phyloP scores from a whole-genome alignment of 495 filamentous ascomycete genomes.

The Penicillium roqueforti region DNA sequence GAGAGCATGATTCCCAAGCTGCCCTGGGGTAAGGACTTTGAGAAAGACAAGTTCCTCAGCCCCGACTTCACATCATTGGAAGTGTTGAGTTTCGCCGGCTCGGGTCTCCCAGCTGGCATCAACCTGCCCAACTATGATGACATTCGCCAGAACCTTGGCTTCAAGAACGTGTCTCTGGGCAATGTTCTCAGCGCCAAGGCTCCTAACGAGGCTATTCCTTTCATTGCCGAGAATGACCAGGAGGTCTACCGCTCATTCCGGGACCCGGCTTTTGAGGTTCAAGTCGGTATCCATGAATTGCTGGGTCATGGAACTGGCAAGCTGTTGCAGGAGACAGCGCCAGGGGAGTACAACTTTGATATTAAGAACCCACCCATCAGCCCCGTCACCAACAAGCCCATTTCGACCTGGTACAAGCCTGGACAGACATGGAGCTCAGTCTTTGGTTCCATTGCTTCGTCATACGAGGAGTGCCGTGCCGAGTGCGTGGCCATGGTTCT shows the following conservation, averaged over 20 bases:
- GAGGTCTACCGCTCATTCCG: slow-evolving; percentile 73
- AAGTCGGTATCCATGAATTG: slow-evolving; percentile 92
- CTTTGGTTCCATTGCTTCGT: slow-evolving; percentile 78
- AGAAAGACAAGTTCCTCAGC: slow-evolving; percentile 90
- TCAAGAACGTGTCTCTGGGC: slow-evolving; percentile 94
- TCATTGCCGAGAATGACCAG: slow-evolving; percentile 70
- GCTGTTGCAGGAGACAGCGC: slow-evolving; percentile 80
- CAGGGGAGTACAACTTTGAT: slow-evolving; percentile 85
- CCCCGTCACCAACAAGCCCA: slow-evolving; percentile 70
- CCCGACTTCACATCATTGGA: slow-evolving; percentile 92
- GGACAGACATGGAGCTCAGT: slow-evolving; percentile 92
- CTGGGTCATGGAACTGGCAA: slow-evolving; percentile 96
- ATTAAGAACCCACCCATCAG: slow-evolving; percentile 70
- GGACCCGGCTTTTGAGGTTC: slow-evolving; percentile 86
- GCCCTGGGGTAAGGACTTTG: slow-evolving; percentile 84
- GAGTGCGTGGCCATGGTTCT: slow-evolving; percentile 94
- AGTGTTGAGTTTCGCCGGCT: slow-evolving; percentile 68
- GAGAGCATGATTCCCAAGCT: slow-evolving; percentile 80
- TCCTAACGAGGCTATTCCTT: slow-evolving; percentile 84
- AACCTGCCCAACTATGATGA: slow-evolving; percentile 91
- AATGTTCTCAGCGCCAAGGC: slow-evolving; percentile 89
- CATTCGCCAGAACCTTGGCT: slow-evolving; percentile 87
- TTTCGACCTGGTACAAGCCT: slow-evolving; percentile 85
- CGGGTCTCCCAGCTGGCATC: slow-evolving; percentile 78
- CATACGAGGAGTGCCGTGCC: slow-evolving; percentile 80